Base-by-base conservation (phyloP, 2,329 filamentous ascomycete genomes). In the Leptographium procerum region DNA sequence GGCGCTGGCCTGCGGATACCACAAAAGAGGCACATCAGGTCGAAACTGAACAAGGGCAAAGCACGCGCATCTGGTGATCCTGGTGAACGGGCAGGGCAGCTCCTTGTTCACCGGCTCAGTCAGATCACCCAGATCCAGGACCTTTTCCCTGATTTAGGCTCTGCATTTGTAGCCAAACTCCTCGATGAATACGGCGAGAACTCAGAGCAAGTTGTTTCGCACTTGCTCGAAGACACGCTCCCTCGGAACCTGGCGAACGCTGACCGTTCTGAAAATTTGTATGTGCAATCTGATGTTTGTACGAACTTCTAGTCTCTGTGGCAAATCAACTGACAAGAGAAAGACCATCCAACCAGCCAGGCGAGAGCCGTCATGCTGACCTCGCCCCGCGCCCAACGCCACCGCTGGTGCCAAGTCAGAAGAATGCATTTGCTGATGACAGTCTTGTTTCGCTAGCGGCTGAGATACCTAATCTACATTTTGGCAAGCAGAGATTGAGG, bases 101-200 rank as follows among this genome's bases (percentile, higher is more conserved):
- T 91, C 36, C 89, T 94, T 66, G 74, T 92, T 26, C 90, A 96
- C 70, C 85, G 79, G 48, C 87, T 95, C 82, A 91, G 87, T 65
- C 82, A 92, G 54, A 84, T 97, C 56, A 87, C 87, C 0, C 89
- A 95, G 69, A 80, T 99, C n/a, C 91, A 96, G 68, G 92, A 99
- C 67, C 77, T 97, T 0, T 96, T 97, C 67, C 90, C 92, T 0
- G 84, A 95, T 62, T 76, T 97, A 11, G 91, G 91, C 6, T 86
- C 88, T 4, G 88, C 81, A 0, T 97, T 96, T 67, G 76, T 97
- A 19, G 79, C 88, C 22, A 87, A 82, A 65, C 78, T 95, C 11
- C 77, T 96, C 28, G 87, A 92, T 65, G 84, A 89, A 67, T 96
- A 94, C 68, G 73, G 75, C 51, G 85, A 94, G 64, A 78, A 91